phyloP scores from a whole-genome alignment of 495 filamentous ascomycete species.

The Articulospora tetracladia region DNA sequence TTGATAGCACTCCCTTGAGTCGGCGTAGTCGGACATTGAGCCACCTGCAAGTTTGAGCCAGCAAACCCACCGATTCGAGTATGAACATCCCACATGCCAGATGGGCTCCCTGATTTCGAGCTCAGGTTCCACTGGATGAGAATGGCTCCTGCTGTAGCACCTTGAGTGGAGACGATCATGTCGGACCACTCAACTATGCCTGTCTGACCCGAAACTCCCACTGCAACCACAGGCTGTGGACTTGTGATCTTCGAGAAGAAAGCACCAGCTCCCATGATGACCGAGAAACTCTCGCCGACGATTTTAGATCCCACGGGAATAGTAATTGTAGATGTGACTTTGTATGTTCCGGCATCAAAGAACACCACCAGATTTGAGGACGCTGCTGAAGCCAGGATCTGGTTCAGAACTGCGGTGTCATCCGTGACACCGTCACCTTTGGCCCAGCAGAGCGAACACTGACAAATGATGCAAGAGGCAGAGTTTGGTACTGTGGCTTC shows the following conservation, averaged over 20 bases:
- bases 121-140: conserved; percentile 31
- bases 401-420: conserved; percentile 48
- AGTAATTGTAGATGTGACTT: conserved; percentile 44
- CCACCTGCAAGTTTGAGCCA: conserved; percentile 37
- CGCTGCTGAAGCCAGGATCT: conserved; percentile 32
- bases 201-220: conserved; percentile 51
- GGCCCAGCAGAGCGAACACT: conserved; percentile 57
- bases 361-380: conserved; percentile 31
- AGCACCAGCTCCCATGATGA: conserved; percentile 42
- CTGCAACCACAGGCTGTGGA: conserved; percentile 50
- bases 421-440: conserved; percentile 70
- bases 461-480: conserved; percentile 48
- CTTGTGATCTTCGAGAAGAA: conserved; percentile 43
- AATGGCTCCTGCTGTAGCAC: conserved; percentile 44
- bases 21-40: conserved; percentile 27
- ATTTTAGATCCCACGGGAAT: conserved; percentile 52
- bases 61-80: conserved; percentile 40
- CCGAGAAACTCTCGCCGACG: conserved; percentile 45
- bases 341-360: conserved; percentile 43
- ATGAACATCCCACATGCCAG: conserved; percentile 36
- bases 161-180: conserved; percentile 45
- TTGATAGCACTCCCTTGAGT: conserved; percentile 2
- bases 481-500: conserved; percentile 56
- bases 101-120: neutral
- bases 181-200: conserved; percentile 58